Conservation (phyloP, 495 filamentous ascomycete species). For the Schizothecium vesticola region DNA sequence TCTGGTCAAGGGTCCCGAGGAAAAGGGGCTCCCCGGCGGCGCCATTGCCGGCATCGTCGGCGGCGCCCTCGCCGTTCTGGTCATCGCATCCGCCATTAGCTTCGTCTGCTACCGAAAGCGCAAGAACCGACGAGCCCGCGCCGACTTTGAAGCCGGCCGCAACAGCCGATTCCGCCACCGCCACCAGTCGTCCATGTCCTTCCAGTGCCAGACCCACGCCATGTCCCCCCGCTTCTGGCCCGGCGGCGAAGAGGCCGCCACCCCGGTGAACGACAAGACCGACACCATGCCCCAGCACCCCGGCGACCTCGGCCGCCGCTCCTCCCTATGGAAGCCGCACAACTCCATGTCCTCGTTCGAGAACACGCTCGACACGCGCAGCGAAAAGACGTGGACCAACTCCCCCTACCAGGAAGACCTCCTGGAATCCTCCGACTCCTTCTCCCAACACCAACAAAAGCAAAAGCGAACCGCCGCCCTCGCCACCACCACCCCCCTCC, state of each 20-base stretch:
- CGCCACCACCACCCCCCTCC: neutral
- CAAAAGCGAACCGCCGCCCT: conserved; percentile 7
- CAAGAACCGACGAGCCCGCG: conserved; percentile 30
- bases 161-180: conserved; percentile 21
- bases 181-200: conserved; percentile 39
- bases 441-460: neutral
- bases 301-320: conserved; percentile 9
- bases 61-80: conserved; percentile 30
- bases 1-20: conserved; percentile 6
- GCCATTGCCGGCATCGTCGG: conserved; percentile 38
- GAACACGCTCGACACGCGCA: conserved; percentile 1
- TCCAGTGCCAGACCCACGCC: conserved; percentile 45
- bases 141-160: conserved; percentile 22
- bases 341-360: conserved; percentile 12
- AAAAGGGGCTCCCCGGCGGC: conserved; percentile 21
- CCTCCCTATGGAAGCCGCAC: conserved; percentile 18
- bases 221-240: conserved; percentile 38
- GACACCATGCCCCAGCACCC: conserved; percentile 1
- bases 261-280: conserved; percentile 2
- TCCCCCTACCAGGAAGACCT: conserved; percentile 7
- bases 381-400: conserved; percentile 10
- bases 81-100: conserved; percentile 25
- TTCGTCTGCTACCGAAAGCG: conserved; percentile 38
- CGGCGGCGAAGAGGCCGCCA: conserved; percentile 10
- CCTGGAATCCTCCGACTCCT: neutral